A percentile compares a stretch with the other conserved stretches of the same genome.
Evolutionary conservation across 2,329 filamentous ascomycete genomes (phyloP).

Genomic region (Penicillium digitatum): DNA sequence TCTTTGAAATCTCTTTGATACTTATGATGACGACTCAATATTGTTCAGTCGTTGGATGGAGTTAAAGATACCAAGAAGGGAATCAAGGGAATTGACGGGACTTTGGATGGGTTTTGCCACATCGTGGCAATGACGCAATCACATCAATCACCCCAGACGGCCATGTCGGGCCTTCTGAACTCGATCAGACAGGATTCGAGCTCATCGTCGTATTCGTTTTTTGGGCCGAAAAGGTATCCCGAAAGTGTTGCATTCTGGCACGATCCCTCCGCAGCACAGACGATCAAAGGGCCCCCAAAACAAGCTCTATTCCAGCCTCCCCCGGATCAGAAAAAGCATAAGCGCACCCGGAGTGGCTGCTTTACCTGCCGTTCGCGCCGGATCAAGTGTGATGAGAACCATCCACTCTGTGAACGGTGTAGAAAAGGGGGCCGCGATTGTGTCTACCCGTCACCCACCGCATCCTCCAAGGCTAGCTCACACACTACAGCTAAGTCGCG

Average conservation of each 20-base stretch:
- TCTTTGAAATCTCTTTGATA: not conserved
- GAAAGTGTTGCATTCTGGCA: conserved; percentile 46
- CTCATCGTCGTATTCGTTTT: conserved; percentile 34
- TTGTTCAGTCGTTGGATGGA: not conserved
- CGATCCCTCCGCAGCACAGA: conserved; percentile 27
- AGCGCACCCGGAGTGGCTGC: conserved; percentile 88
- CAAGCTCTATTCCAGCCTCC: conserved; percentile 30
- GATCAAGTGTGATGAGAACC: conserved; percentile 91
- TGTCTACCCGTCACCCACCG: conserved; percentile 68
- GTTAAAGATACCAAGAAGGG: not conserved
- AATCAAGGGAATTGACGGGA: not conserved
- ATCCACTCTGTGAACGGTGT: conserved; percentile 84
- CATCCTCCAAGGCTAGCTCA: conserved; percentile 44
- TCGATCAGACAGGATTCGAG: conserved; percentile 24
- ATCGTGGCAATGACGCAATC: conserved; percentile 29
- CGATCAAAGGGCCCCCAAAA: conserved; percentile 18
- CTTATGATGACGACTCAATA: not conserved
- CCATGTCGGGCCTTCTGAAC: conserved; percentile 29
- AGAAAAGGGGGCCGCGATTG: conserved; percentile 89
- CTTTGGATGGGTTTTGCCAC: not conserved
- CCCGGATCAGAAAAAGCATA: conserved; percentile 78
- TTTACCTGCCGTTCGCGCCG: conserved; percentile 84
- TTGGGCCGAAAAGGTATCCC: conserved; percentile 38
- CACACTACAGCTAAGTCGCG: conserved; percentile 44
- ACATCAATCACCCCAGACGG: conserved; percentile 29